Conservation (phyloP, 306 rosid species). For the Fragaria nilgerrensis region DNA sequence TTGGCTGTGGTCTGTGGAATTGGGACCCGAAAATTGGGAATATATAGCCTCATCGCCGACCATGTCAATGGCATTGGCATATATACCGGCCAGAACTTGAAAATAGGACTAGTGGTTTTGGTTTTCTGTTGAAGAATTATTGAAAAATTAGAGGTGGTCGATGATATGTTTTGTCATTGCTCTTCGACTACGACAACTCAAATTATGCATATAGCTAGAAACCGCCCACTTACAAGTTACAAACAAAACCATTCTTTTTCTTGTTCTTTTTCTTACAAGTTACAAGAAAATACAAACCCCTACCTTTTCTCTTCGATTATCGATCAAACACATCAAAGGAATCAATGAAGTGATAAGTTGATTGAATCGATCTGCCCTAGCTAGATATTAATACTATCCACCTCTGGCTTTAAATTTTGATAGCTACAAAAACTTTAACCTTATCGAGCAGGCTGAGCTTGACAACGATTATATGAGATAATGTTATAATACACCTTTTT, state of each 20-base stretch:
- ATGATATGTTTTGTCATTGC: slow-evolving; percentile 20
- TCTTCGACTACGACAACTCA: slow-evolving; percentile 8
- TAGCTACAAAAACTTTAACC: neutral
- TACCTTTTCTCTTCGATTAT: neutral
- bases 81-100: neutral
- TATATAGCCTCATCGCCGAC: slow-evolving; percentile 36
- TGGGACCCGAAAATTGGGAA: slow-evolving; percentile 5
- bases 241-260: slow-evolving; percentile 10
- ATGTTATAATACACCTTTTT: slow-evolving; percentile 4
- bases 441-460: neutral
- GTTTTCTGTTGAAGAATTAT: neutral
- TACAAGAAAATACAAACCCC: neutral
- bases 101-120: neutral
- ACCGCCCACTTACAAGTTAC: slow-evolving; percentile 14
- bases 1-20: neutral
- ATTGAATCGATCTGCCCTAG: neutral
- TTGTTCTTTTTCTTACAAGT: neutral
- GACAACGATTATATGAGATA: neutral
- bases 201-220: neutral
- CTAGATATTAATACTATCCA: neutral
- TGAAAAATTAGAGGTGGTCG: neutral
- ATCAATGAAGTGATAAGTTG: neutral
- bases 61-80: slow-evolving; percentile 9
- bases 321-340: neutral
- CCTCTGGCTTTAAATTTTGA: neutral